phyloP scores from a whole-genome alignment of 108 stramenopile genomes.

The Skeletonema menzelii region DNA sequence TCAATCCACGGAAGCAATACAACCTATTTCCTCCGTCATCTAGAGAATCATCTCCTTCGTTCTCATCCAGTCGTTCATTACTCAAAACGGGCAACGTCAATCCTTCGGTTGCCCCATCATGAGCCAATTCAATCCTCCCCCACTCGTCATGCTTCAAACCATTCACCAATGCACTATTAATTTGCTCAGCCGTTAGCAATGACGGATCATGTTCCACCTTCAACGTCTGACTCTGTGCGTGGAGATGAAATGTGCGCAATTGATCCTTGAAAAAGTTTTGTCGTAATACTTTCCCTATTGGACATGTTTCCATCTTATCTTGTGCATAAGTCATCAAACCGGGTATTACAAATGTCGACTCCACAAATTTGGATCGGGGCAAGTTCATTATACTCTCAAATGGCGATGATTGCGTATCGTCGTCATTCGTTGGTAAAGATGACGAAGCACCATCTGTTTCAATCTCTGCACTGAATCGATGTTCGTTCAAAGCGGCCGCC shows the following conservation, averaged over 20 bases:
- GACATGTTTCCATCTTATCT: conserved; percentile 11
- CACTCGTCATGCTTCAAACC: conserved; percentile 28
- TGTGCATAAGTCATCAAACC: conserved; percentile 18
- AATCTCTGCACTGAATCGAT: conserved; percentile 65
- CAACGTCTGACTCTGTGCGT: conserved; percentile 56
- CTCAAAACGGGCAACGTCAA: conserved; percentile 54
- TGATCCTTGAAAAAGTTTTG: conserved; percentile 61
- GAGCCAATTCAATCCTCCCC: conserved; percentile 40
- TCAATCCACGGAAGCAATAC: conserved; percentile 21
- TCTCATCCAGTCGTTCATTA: conserved; percentile 11
- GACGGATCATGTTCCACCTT: conserved; percentile 81
- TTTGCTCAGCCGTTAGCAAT: conserved; percentile 35
- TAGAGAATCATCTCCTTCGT: conserved; percentile 6
- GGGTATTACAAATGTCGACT: conserved; percentile 59
- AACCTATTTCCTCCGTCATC: conserved; percentile 13
- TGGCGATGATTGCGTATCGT: conserved; percentile 7
- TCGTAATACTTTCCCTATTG: conserved; percentile 45
- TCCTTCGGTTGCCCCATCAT: conserved; percentile 58
- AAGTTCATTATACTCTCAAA: conserved; percentile 19
- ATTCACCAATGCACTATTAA: conserved; percentile 27
- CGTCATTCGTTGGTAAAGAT: neutral
- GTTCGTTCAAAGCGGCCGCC: conserved; percentile 48
- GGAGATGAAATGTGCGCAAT: conserved; percentile 61
- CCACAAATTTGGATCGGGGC: conserved; percentile 62
- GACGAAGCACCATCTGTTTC: conserved; percentile 56